phyloP scores from a whole-genome alignment of 768 basidiomycete genomes.

The Paxillus rubicundulus region DNA sequence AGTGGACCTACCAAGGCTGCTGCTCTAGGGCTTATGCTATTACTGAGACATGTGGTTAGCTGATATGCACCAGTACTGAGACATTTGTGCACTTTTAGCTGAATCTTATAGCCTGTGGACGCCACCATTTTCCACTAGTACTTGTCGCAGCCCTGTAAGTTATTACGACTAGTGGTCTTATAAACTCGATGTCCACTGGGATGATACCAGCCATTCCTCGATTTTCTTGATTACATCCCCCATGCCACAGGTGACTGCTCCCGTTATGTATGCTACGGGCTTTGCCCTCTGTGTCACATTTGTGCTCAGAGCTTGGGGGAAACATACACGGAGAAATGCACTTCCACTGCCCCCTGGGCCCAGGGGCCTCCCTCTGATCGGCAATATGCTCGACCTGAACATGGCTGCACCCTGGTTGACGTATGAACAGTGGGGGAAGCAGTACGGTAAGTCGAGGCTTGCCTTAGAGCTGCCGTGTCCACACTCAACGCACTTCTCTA shows the following conservation, averaged over 20 bases:
- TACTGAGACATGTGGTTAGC: no score
- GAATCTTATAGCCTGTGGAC: no score
- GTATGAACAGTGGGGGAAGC: slow-evolving; percentile 34
- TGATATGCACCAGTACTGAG: no score
- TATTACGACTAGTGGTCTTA: no score
- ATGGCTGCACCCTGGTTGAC: slow-evolving; percentile 28
- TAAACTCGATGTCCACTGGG: no score
- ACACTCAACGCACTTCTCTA: not conserved
- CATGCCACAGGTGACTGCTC: not conserved
- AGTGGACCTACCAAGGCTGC: no score
- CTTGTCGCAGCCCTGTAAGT: no score
- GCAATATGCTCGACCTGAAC: slow-evolving; percentile 22
- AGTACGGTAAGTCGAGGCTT: slow-evolving; percentile 23
- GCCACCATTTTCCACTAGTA: no score
- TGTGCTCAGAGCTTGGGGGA: slow-evolving; percentile 15
- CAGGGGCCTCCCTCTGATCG: slow-evolving; percentile 39
- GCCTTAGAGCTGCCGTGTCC: not conserved
- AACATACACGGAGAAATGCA: slow-evolving; percentile 9
- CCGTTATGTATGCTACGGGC: slow-evolving; percentile 3
- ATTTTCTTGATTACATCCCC: not conserved
- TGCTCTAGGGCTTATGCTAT: no score
- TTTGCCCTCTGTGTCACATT: slow-evolving; percentile 3
- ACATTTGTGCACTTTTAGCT: no score
- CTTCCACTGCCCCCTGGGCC: slow-evolving; percentile 50
- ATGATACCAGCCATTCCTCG: slow-evolving; percentile 15